Evolutionary conservation across 2,329 filamentous ascomycete species (phyloP).

Genomic region (Boeremia lycopersici): DNA sequence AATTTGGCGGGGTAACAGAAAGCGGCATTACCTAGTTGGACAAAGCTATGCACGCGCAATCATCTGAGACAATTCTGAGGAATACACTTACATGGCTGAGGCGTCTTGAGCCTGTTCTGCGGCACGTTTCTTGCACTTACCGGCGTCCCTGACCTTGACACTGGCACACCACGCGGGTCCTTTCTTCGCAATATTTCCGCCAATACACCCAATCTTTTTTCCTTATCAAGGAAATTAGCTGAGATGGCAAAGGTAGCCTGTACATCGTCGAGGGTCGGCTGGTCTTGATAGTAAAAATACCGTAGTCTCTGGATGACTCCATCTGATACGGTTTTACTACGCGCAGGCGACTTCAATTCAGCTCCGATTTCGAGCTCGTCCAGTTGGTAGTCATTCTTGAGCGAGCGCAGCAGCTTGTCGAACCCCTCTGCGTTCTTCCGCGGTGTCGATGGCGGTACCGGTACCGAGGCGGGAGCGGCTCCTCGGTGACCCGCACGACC

Average conservation of each 20-base stretch:
- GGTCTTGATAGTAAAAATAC: conserved; percentile 22
- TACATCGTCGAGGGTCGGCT: conserved; percentile 21
- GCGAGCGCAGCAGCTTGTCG: conserved; percentile 19
- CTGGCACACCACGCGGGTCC: background rate
- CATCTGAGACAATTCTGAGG: background rate
- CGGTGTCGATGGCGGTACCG: conserved; percentile 23
- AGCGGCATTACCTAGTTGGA: background rate
- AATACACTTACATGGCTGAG: conserved; percentile 18
- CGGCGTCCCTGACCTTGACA: conserved; percentile 7
- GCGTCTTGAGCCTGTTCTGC: conserved; percentile 8
- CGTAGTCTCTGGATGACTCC: conserved; percentile 26
- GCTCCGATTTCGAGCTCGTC: conserved; percentile 22
- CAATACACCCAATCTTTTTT: conserved; percentile 18
- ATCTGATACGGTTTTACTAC: conserved; percentile 12
- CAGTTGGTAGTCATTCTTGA: conserved; percentile 32
- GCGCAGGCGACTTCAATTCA: conserved; percentile 31
- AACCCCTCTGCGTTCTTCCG: conserved; percentile 22
- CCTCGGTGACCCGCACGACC: conserved; percentile 4
- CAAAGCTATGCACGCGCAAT: background rate
- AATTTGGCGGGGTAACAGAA: background rate
- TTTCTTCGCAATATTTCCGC: conserved; percentile 17
- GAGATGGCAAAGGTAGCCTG: conserved; percentile 22
- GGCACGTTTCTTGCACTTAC: conserved; percentile 13
- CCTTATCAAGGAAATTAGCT: conserved; percentile 7
- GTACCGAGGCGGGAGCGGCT: conserved; percentile 20